These are phyloP conservation scores for Toxoplasma gondii DNA, from an alignment of 169 alveolate genomes.

Conservation along the genomic window DNA sequence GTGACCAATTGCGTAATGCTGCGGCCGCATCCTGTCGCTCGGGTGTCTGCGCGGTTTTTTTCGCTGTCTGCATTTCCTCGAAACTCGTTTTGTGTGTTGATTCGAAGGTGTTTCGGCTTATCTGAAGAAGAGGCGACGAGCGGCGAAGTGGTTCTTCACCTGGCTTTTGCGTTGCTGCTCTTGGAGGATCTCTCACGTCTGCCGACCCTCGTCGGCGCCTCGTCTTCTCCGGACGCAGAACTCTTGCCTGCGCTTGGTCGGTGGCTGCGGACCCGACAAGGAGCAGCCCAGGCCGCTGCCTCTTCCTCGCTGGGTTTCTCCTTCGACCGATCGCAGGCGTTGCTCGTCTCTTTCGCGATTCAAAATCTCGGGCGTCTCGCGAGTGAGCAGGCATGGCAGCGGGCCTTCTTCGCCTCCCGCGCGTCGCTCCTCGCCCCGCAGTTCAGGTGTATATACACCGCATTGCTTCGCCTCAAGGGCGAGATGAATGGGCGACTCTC, in stretches of 20 bases:
- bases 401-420: neutral
- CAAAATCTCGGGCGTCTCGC: conserved; percentile 3
- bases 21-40: no score
- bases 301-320: neutral
- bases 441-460: neutral
- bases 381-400: conserved; percentile 20
- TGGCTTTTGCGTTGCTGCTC: neutral
- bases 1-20: neutral
- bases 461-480: neutral
- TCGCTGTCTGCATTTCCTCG: no score
- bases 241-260: neutral
- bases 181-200: neutral
- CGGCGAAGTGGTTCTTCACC: neutral
- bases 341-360: conserved; percentile 30
- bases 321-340: conserved; percentile 22
- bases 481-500: neutral
- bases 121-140: neutral
- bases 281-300: neutral
- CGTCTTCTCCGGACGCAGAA: neutral
- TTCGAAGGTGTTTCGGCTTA: conserved; percentile 15
- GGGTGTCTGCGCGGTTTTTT: no score
- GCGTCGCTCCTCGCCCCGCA: neutral
- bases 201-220: neutral
- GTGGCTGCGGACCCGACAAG: neutral
- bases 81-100: neutral